Evolutionary conservation across 2,329 filamentous ascomycete genomes (phyloP).

Genomic region (Xylaria sp.): DNA sequence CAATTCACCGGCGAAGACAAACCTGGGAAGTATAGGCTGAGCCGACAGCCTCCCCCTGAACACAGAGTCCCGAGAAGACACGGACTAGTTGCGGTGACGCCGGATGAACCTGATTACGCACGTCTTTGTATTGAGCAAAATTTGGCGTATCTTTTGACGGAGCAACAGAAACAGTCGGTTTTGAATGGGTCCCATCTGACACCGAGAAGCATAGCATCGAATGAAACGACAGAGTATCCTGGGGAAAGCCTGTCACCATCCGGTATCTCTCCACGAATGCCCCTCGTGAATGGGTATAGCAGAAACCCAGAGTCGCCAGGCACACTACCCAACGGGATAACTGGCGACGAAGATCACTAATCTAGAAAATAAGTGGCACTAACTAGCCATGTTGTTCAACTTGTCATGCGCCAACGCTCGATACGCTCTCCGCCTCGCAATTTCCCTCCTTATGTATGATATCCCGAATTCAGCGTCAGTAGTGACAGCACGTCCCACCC

Average conservation of each 20-base stretch:
- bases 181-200: conserved; percentile 56
- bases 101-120: conserved; percentile 63
- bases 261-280: conserved; percentile 29
- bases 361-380: not conserved
- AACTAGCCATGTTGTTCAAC: not conserved
- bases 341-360: conserved; percentile 26
- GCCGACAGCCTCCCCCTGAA: conserved; percentile 61
- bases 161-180: conserved; percentile 50
- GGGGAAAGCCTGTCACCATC: conserved; percentile 35
- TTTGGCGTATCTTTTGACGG: conserved; percentile 58
- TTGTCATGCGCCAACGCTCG: not conserved
- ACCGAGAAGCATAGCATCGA: conserved; percentile 48
- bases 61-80: conserved; percentile 59
- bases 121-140: conserved; percentile 62
- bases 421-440: conserved; percentile 13
- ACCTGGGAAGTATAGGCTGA: conserved; percentile 53
- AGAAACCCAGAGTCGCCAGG: conserved; percentile 32
- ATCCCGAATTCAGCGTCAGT: conserved; percentile 28
- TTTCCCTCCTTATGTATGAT: conserved; percentile 32
- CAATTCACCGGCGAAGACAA: conserved; percentile 57
- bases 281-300: conserved; percentile 37
- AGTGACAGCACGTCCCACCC: conserved; percentile 9
- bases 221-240: conserved; percentile 34
- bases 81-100: conserved; percentile 57
- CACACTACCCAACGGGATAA: conserved; percentile 31